phyloP scores from a whole-genome alignment of 1,284 basidiomycete genomes.

The Heterobasidion annosum region DNA sequence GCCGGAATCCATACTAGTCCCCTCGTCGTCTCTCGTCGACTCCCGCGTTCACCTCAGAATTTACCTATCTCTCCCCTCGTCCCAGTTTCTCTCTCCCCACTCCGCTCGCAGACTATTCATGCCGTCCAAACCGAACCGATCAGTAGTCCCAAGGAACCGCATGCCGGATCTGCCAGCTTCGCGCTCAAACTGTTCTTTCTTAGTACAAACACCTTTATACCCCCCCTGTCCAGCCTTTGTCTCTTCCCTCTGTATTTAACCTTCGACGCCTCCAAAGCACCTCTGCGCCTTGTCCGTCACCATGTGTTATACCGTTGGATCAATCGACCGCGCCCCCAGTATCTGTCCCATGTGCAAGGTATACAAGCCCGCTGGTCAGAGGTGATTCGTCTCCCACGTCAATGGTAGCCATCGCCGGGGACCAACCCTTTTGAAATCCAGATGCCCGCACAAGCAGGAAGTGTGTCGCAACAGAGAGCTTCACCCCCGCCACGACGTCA shows the following conservation, averaged over 20 bases:
- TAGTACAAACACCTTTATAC: slow-evolving; percentile 35
- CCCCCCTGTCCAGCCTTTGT: slow-evolving; percentile 27
- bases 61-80: background rate
- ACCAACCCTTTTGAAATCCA: slow-evolving; percentile 20
- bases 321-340: slow-evolving; percentile 52
- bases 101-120: background rate
- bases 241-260: slow-evolving; percentile 14
- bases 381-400: slow-evolving; percentile 25
- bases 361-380: slow-evolving; percentile 50
- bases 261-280: background rate
- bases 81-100: background rate
- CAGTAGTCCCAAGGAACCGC: slow-evolving; percentile 36
- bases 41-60: background rate
- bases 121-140: slow-evolving; percentile 25
- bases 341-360: slow-evolving; percentile 79
- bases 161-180: slow-evolving; percentile 34
- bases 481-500: slow-evolving; percentile 68
- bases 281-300: slow-evolving; percentile 15
- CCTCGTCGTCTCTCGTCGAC: background rate
- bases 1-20: background rate
- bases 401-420: slow-evolving; percentile 4
- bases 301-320: slow-evolving; percentile 69
- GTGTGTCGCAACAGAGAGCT: slow-evolving; percentile 60
- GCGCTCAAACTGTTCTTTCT: slow-evolving; percentile 23
- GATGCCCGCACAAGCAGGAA: slow-evolving; percentile 67